Base-by-base conservation (phyloP, 73 alveolate species). In the Paramecium caudatum region DNA sequence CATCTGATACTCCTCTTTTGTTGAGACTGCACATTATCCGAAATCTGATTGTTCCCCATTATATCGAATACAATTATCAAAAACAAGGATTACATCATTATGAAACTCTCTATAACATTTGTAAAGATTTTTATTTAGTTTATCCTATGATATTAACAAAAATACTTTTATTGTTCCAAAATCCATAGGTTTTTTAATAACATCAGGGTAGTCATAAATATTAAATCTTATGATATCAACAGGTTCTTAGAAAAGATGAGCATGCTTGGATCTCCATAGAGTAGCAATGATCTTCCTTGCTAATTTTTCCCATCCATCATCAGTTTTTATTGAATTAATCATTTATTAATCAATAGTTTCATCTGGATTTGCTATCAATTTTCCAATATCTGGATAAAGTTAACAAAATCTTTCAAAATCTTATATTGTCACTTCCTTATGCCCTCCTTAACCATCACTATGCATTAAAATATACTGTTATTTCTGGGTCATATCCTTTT, bases 1-100 rank as follows among this genome's bases (percentile, higher is more conserved):
- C 30, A 55, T 27, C 2, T 27, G 37, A 55, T 55, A 55, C 0
- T 55, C 80, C 30, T 55, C 10, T 55, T 55, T 55, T 8, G 30
- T 43, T 55, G 23, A 27, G 1, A 55, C 37, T 55, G 46, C 80
- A 27, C 46, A 37, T 55, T 55, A 55, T 55, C 80, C 80, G 10
- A 55, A 37, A 27, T 55, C 80, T 10, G 80, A 55, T 27, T 55
- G 80, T 61, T 91, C 78, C 32, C 96, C 96, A 34, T 93, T 93
- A 61, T 93, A 93, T 9, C 47, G 82, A 16, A 93, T 27, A 90
- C 96, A 93, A 49, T 93, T 93, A 33, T 93, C 96, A 78, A 93
- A 93, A 23, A 91, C 91, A 19, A 82, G 82, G 12, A 78, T 74
- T 16, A 93, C 91, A 69, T 93, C 96, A 48, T 55, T 41, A n/a